These are phyloP conservation scores for Panicum hallii DNA, from an alignment of 202 grass and related monocot genomes.

Conservation along the genomic window DNA sequence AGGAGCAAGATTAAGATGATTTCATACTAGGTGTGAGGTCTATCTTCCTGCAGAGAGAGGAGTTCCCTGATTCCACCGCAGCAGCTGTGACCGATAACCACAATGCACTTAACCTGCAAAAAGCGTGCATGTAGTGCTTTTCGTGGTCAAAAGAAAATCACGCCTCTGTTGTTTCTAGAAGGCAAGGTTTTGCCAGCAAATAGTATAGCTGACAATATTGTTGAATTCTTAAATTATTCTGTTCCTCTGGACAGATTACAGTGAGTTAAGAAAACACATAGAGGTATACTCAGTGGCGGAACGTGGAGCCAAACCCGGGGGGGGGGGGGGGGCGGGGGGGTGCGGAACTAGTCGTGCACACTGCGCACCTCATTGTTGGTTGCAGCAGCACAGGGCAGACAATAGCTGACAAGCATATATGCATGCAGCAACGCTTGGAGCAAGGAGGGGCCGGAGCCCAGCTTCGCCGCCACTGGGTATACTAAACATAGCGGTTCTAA, in stretches of 20 bases:
- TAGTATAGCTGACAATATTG: neutral
- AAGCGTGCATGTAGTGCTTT: conserved; percentile 18
- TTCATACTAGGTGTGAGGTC: conserved; percentile 52
- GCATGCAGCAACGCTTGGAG: no score
- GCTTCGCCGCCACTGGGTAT: neutral
- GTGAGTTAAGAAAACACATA: neutral
- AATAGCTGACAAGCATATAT: no score
- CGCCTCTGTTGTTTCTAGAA: neutral
- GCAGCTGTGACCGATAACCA: conserved; percentile 80
- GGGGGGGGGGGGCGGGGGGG: no score
- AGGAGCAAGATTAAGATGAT: conserved; percentile 19
- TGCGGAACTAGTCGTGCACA: no score
- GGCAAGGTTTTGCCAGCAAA: neutral
- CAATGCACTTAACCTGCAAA: conserved; percentile 75
- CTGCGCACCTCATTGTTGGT: no score
- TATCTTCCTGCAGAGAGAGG: conserved; percentile 64
- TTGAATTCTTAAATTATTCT: neutral
- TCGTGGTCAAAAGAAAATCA: neutral
- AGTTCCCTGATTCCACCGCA: conserved; percentile 79
- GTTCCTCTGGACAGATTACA: neutral
- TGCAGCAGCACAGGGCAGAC: no score
- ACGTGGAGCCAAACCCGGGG: no score
- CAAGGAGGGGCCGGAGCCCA: no score
- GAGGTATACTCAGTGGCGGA: neutral
- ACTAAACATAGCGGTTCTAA: neutral